Evolutionary conservation across 805 yeast genomes (phyloP).

Genomic region (Metschnikowia matae): DNA sequence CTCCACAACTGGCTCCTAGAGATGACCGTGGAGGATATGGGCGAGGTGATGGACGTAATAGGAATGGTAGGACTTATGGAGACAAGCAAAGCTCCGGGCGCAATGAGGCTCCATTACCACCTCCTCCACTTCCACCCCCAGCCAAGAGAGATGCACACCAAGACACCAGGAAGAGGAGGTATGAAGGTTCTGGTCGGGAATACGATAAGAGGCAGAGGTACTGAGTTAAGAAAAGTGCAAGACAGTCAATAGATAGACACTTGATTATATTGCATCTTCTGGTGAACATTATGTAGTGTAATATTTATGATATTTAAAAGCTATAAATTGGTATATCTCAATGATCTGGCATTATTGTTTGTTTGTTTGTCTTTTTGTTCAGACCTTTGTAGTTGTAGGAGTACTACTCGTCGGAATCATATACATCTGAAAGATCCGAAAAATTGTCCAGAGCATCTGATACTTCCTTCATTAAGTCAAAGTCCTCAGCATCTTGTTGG

Average conservation of each 20-base stretch:
- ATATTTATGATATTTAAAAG: too few species aligned
- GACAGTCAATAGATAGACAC: neutral
- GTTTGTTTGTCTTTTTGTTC: too few species aligned
- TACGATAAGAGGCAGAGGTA: slow-evolving; percentile 31
- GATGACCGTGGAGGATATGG: slow-evolving; percentile 8
- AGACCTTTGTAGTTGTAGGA: too few species aligned
- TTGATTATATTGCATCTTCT: too few species aligned
- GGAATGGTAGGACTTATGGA: slow-evolving; percentile 5
- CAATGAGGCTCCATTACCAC: slow-evolving; percentile 15
- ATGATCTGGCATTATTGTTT: too few species aligned
- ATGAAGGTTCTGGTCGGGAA: slow-evolving; percentile 22
- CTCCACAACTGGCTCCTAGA: slow-evolving; percentile 13
- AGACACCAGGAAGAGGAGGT: slow-evolving; percentile 20
- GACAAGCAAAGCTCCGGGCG: neutral
- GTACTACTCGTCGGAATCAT: neutral
- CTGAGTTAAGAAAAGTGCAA: slow-evolving; percentile 5
- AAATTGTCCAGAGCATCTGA: slow-evolving; percentile 3
- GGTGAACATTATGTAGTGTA: too few species aligned
- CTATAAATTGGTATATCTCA: too few species aligned
- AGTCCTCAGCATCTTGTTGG: neutral
- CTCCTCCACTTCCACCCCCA: slow-evolving; percentile 17
- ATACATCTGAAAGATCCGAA: slow-evolving; percentile 7
- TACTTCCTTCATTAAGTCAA: neutral
- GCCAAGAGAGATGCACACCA: slow-evolving; percentile 1
- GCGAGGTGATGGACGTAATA: slow-evolving; percentile 14